Conservation (phyloP, 2,329 filamentous ascomycete species). For the Zymoseptoria pseudotritici region DNA sequence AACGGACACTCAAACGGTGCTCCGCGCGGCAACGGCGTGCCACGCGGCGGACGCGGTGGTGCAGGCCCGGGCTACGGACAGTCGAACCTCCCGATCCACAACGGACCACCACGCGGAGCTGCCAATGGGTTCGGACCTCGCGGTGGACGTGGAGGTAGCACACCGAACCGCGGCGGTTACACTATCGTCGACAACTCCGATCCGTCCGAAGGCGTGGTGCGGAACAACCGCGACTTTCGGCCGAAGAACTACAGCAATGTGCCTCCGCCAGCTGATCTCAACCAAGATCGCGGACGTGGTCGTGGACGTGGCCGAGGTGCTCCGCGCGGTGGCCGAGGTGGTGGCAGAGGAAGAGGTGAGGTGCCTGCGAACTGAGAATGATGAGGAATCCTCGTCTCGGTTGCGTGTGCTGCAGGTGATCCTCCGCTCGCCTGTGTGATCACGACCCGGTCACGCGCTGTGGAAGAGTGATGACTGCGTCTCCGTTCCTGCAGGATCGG, state of each 20-base stretch:
- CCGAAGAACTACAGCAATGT: constrained; percentile 48
- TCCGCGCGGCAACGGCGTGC: constrained; percentile 23
- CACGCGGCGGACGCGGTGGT: constrained; percentile 32
- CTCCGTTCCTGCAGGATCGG: background rate
- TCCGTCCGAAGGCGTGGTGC: constrained; percentile 46
- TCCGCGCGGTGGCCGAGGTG: constrained; percentile 16
- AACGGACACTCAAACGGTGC: constrained; percentile 38
- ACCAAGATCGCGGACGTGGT: constrained; percentile 30
- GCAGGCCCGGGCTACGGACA: constrained; percentile 26
- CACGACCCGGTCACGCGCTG: background rate
- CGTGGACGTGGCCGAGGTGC: constrained; percentile 19
- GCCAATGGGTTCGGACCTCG: constrained; percentile 15
- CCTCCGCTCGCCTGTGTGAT: background rate
- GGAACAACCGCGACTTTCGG: constrained; percentile 50
- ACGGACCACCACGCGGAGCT: constrained; percentile 33
- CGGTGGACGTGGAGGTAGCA: constrained; percentile 21
- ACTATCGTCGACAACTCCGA: constrained; percentile 44
- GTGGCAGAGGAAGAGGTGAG: constrained; percentile 15
- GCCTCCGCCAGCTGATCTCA: constrained; percentile 52
- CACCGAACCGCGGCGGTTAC: constrained; percentile 36
- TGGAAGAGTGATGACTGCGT: background rate
- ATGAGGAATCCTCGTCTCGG: background rate
- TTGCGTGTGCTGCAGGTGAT: background rate
- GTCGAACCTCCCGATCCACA: constrained; percentile 34
- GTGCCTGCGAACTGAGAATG: background rate